A percentile compares a stretch with the other conserved stretches of the same genome.
Conservation (phyloP, 257 asterid species). For the Capsicum baccatum region DNA sequence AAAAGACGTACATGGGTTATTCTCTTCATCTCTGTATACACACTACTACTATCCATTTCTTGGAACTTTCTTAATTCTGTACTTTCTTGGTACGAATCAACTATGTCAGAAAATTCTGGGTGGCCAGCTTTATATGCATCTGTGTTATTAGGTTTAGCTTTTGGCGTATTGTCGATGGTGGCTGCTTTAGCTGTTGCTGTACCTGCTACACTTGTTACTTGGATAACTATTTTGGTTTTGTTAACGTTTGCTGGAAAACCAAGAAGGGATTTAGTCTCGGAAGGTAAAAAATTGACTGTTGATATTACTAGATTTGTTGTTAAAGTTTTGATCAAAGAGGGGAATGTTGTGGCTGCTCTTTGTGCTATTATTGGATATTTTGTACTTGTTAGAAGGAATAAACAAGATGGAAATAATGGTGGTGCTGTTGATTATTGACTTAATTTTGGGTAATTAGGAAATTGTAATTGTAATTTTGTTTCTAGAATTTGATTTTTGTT, state of each 20-base stretch:
- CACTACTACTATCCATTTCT: conserved; percentile 65
- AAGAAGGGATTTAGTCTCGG: conserved; percentile 63
- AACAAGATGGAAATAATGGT: conserved; percentile 16
- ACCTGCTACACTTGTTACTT: conserved; percentile 87
- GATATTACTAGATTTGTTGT: conserved; percentile 73
- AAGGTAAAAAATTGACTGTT: conserved; percentile 82
- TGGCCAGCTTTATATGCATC: conserved; percentile 82
- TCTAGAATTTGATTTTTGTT: not conserved
- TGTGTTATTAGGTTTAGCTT: conserved; percentile 61
- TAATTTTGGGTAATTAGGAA: not conserved
- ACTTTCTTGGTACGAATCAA: conserved; percentile 60
- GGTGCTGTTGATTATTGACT: conserved; percentile 28
- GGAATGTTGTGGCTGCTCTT: conserved; percentile 80
- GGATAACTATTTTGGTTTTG: conserved; percentile 83
- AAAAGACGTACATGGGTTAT: conserved; percentile 81
- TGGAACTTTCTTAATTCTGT: conserved; percentile 80
- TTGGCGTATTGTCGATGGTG: conserved; percentile 81
- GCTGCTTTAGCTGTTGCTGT: conserved; percentile 87
- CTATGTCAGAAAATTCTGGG: conserved; percentile 42
- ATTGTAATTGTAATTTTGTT: not conserved
- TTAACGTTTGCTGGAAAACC: conserved; percentile 83
- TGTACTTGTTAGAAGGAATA: conserved; percentile 52
- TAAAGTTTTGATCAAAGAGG: conserved; percentile 80
- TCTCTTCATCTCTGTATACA: conserved; percentile 70
- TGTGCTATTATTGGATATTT: conserved; percentile 85